phyloP scores from a whole-genome alignment of 305 asterid genomes.

The Fraxinus sp. region DNA sequence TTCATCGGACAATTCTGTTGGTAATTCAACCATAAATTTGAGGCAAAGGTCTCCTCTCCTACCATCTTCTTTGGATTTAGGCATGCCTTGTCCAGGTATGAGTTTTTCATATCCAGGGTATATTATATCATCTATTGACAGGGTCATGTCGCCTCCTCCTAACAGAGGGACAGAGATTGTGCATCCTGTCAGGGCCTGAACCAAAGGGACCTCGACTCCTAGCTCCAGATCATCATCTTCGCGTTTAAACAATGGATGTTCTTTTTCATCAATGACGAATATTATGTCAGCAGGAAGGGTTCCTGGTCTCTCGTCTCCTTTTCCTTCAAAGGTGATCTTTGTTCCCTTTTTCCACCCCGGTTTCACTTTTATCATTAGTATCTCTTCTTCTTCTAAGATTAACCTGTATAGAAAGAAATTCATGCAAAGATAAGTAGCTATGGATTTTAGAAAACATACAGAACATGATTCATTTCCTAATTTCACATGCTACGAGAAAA shows the following conservation, averaged over 20 bases:
- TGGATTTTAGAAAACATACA: not conserved
- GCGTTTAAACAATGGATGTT: conserved; percentile 63
- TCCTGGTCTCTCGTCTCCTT: conserved; percentile 91
- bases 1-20: conserved; percentile 51
- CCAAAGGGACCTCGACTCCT: conserved; percentile 76
- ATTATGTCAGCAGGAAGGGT: conserved; percentile 78
- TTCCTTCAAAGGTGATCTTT: conserved; percentile 85
- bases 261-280: conserved; percentile 70
- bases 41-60: conserved; percentile 79
- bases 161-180: conserved; percentile 60
- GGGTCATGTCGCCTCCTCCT: conserved; percentile 61
- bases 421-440: not conserved
- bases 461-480: not conserved
- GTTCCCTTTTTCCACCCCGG: conserved; percentile 97
- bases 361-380: conserved; percentile 60
- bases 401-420: conserved; percentile 36
- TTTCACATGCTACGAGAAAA: not conserved
- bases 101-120: conserved; percentile 75
- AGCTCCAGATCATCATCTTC: conserved; percentile 76
- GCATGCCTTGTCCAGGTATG: conserved; percentile 87
- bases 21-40: conserved; percentile 73
- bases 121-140: conserved; percentile 59
- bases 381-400: conserved; percentile 70
- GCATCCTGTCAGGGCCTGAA: conserved; percentile 88
- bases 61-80: conserved; percentile 44